Evolutionary conservation across 306 rosid genomes (phyloP), one percentile per base, ranked within the genome.

Genomic region (Rosa multiflora): DNA sequence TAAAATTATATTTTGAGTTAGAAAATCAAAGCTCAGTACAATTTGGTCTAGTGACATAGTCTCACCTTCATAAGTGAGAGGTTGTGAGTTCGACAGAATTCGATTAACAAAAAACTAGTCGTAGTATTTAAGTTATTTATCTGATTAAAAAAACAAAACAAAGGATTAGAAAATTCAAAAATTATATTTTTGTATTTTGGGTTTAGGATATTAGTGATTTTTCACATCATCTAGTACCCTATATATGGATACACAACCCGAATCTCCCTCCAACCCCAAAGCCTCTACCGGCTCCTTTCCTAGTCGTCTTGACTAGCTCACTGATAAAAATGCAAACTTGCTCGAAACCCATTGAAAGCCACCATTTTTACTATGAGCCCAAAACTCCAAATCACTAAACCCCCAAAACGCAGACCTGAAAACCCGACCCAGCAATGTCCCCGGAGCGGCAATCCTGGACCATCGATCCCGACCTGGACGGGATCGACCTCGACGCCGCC

Each of bases 401-500:
- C 73, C 59, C 6, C 26, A 26, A 53, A 20, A 62, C 40, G 3
- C 37, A 32, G 37, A 2, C 37, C 37, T 3, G 37, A 32, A 32
- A 32, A 32, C 69, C 69, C 14, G n/a, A 63, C 69, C 82, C 76
- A 29, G 32, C 32, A 61, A 84, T 85, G 92, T 66, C 79, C 14
- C 80, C 76, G 51, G n/a, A 80, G 75, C 76, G 81, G 53, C 82
- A 59, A 61, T 47, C 79, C 5, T 83, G 88, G 88, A 74, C 67
- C 66, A 70, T 81, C 71, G 85, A 75, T 75, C 72, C 89, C 3
- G 93, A 88, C 78, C 79, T 90, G 1, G 94, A 94, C 79, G 96
- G 90, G 49, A 87, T 94, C 83, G 96, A 91, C 81, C 91, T 91
- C 9, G 94, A 88, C 74, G 80, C 92, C 0, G 82, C 94, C 29